Evolutionary conservation across 257 asterid species (phyloP), one percentile per base, ranked within the genome.

Genomic region (Schizonepeta tenuifolia): DNA sequence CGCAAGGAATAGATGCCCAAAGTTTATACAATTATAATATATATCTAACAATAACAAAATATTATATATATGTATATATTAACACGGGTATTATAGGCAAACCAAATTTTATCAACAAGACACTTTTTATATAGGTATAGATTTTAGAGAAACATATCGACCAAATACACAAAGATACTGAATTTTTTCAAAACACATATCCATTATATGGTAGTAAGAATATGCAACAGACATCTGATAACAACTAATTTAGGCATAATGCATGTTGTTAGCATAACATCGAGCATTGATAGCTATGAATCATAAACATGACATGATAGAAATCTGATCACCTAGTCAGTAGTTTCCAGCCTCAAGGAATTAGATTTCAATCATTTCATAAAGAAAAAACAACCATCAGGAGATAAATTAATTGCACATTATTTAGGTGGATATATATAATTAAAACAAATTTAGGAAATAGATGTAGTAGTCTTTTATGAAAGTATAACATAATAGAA

Each of bases 401-500:
- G 33, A 31, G 35, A 49, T 46, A 53, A 40, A 36, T 18, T 31
- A 46, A 13, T 50, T 31, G 53, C 78, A 31, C 44, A 35, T 1
- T 9, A 7, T 43, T 17, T 18, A 31, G 15, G 57, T 36, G 58
- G 24, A 58, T 3, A 73, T 65, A 73, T 65, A 21, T 17, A 33
- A 72, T 61, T 56, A 38, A 66, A 73, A 43, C 46, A 49, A 20
- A 49, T 51, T 22, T 1, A 0, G 47, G 31, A 64, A 65, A 65
- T 26, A 59, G 67, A 56, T 72, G 12, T 22, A 33, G 22, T n/a
- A n/a, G n/a, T 43, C 65, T 28, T 44, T 11, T 6, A 18, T 31
- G 9, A 47, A 59, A 73, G 43, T 64, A 54, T 18, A 69, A 53
- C 36, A 73, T 22, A 67, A 43, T 38, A 60, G 36, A 54, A 20